Base-by-base conservation (phyloP, 805 yeast species). In the Metschnikowia continentalis region DNA sequence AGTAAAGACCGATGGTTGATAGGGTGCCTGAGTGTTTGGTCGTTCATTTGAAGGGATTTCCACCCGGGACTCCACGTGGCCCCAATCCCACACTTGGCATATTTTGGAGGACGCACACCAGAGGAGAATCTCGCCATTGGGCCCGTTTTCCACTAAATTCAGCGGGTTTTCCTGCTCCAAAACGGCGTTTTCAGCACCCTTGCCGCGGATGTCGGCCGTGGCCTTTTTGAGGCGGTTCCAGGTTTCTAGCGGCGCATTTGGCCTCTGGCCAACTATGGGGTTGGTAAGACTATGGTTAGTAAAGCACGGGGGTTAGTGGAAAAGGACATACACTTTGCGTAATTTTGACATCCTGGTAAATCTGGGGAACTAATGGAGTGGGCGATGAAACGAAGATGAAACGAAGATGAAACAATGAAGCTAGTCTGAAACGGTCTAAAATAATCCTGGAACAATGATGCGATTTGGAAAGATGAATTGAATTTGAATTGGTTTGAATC, bases 201-300 rank as follows among this genome's bases (percentile, higher is more conserved):
- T 46, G 7, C 26, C n/a, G 6, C 50, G 45, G 13, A 50, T 11
- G 2, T 56, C 58, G 6, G 40, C 22, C 7, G 55, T 46, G 32
- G 72, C 62, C 47, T 67, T 72, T 54, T 69, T 71, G 53, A 74
- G 61, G 52, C 72, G 71, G 50, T 65, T 67, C 75, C 76, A 73
- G 0, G 77, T 65, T 30, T 77, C 78, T 8, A 69, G 61, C 4
- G 76, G 65, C 0, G 76, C 66, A 19, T 77, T 77, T 30, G 71
- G 59, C 49, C 66, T 62, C 54, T 71, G 65, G 5, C 76, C 78
- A 47, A 61, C 62, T 48, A 66, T 64, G 1, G 71, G 68, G 37
- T 65, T 59, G 20, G 71, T 65, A 46, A 67, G 69, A 33, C 70
- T 66, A 23, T 15, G 10, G 54, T 56, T 52, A 50, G 55, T 50